Evolutionary conservation across 768 basidiomycete species (phyloP), one percentile per base, ranked within the genome.

Genomic region (Mycena latifolia): DNA sequence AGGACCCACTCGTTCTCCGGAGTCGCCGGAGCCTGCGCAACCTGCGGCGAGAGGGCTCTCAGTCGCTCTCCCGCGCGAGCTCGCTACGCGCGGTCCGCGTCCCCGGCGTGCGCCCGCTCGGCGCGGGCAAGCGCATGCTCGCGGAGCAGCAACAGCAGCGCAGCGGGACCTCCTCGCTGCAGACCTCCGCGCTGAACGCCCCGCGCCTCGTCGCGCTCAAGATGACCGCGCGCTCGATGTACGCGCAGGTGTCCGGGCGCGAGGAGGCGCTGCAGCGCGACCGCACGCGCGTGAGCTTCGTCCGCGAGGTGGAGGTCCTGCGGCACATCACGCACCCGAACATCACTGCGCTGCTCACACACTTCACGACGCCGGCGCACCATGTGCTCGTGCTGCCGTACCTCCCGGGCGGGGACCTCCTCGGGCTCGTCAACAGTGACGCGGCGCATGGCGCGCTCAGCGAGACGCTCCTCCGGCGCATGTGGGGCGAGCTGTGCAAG

Each of bases 221-320:
- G 73, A 79, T 84, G 77, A 84, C 82, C 0, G 77, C 80, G 35
- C 73, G 84, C 59, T 77, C 75, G 33, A 65, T 71, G 15, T 61
- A 66, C 25, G 73, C 73, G n/a, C 68, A 69, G 55, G 63, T 64
- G 15, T 72, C 55, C 52, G 63, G 65, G 39, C 70, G 69, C 28
- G 72, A 79, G 57, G 83, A 86, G 47, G 78, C 77, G 35, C 71
- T 80, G 70, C 84, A 86, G 66, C 89, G 90, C 72, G 90, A 93
- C 63, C 79, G 93, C 61, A 93, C 92, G 61, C 74, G 92, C 43
- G 91, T 93, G 51, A 88, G 88, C 51, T 94, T 95, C 69, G 86
- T 93, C 29, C 81, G 94, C 28, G 94, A 95, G 78, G 93, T 94
- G 18, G 92, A 93, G 73, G 90, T 96, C 5, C 79, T 95, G n/a